Evolutionary conservation across 1,284 basidiomycete species (phyloP), one percentile per base, ranked within the genome.

Genomic region (Fereydounia khargensis): DNA sequence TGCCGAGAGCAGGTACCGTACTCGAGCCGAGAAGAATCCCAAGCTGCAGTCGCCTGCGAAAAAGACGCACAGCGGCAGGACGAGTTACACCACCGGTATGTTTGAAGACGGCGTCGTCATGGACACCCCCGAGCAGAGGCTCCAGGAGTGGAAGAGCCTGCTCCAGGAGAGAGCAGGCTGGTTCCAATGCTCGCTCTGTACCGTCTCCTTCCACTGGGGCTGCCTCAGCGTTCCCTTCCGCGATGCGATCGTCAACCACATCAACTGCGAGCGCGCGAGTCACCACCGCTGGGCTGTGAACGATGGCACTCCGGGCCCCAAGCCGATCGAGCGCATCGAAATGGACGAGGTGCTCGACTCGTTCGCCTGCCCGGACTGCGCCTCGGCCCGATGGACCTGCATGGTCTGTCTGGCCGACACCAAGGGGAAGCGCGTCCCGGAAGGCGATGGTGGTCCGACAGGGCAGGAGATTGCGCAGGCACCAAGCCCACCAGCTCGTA

Each of bases 141-240:
- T 56, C 17, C 40, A 55, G 10, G 58, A 62, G 31, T 52, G 52
- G 55, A 32, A 48, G 35, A 48, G 52, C 30, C 27, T 47, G 33
- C 47, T 67, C 39, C 46, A 58, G 17, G 43, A 55, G 18, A 45
- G 42, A n/a, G 65, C 47, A 16, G 65, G 61, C 21, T 67, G 65
- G 65, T 44, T 67, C 36, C 41, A 55, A 19, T 67, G 65, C 41
- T 47, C 44, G 22, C 54, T 46, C 0, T 67, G 65, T 44, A 45
- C 54, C 18, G 56, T 53, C 17, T 43, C 53, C 8, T 58, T 49
- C 46, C 65, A 67, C 35, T 64, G 57, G 53, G 61, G 54, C 38
- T 67, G 65, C 35, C 46, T 63, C 19, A 42, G 45, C 10, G 14
- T n/a, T 11, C 41, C 41, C 18, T 34, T 46, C 18, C 56, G 58